Evolutionary conservation across 495 filamentous ascomycete species (phyloP).

Genomic region (Filosporella fistucella): DNA sequence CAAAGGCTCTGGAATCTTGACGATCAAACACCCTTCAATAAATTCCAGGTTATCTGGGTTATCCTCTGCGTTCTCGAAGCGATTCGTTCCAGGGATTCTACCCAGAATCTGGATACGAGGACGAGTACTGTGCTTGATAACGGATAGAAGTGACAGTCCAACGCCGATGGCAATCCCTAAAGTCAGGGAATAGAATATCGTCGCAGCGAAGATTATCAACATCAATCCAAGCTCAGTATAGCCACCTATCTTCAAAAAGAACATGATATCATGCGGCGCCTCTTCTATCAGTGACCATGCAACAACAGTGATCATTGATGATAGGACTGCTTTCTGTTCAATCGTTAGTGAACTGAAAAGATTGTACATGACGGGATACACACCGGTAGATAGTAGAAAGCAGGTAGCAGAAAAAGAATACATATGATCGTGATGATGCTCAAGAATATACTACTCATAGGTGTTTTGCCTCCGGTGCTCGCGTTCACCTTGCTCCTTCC

Average conservation of each 20-base stretch:
- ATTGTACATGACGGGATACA: constrained; percentile 26
- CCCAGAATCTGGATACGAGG: constrained; percentile 97
- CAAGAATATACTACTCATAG: constrained; percentile 84
- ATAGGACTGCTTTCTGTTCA: constrained; percentile 85
- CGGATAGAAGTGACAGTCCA: constrained; percentile 79
- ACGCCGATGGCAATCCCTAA: constrained; percentile 87
- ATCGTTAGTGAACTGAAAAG: constrained; percentile 22
- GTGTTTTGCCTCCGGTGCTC: constrained; percentile 84
- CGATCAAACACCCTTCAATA: constrained; percentile 86
- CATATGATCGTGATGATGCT: constrained; percentile 76
- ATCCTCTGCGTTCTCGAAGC: constrained; percentile 86
- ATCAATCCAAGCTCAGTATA: constrained; percentile 84
- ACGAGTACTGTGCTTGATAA: constrained; percentile 84
- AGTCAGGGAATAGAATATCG: constrained; percentile 87
- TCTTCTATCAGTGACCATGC: constrained; percentile 95
- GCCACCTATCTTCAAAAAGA: constrained; percentile 83
- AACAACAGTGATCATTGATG: constrained; percentile 91
- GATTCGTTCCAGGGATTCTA: constrained; percentile 73
- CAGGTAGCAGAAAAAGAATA: constrained; percentile 77
- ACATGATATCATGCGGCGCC: constrained; percentile 82
- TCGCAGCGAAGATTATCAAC: constrained; percentile 81
- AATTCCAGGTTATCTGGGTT: constrained; percentile 76
- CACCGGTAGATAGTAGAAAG: constrained; percentile 92
- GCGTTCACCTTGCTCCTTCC: constrained; percentile 93
- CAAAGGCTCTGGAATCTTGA: constrained; percentile 94